Base-by-base conservation (phyloP, 2,329 filamentous ascomycete species). In the Aspergillus latus region DNA sequence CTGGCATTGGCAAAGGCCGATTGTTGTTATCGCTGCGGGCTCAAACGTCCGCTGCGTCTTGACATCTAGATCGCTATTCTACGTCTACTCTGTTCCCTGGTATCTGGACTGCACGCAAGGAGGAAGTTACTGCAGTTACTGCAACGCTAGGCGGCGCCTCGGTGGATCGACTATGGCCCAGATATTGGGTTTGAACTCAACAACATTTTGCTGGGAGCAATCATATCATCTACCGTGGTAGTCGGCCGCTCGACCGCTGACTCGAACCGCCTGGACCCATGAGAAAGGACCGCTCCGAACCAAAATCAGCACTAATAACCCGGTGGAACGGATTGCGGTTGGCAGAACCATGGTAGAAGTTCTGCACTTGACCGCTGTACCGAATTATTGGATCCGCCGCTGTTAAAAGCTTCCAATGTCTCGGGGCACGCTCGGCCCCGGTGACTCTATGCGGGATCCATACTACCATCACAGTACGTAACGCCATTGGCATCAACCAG, bases 391-490 rank as follows among this genome's bases (percentile, higher is more conserved):
- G 42, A 36, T 15, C n/a, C 29, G 5, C 28, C 26, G 11, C 21
- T 26, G 34, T 10, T 32, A 15, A 28, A 15, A 21, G n/a, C 39
- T 42, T 42, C 39, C 39, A 42, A 5, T 21, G 28, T 29, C 45
- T 52, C 59, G 54, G 62, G 39, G 32, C 48, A 59, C 52, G 52
- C 52, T 65, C 59, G 60, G 58, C 60, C 61, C 54, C 60, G 57
- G 53, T 29, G 42, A 29, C 13, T 11, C 16, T 28, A 48, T 16
- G 32, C 10, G 21, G 21, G 32, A 36, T 21, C 21, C 21, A 21
- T 26, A 7, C 11, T 32, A 13, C 34, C 6, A 34, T 2, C 34
- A 13, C 26, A 51, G 39, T 43, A 51, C 49, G 49, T 51, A 51
- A 51, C 49, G 28, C 29, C 49, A 26, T 30, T 40, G 9, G 11